Base-by-base conservation (phyloP, 345 rosid genomes). In the Anacardium occidentale region DNA sequence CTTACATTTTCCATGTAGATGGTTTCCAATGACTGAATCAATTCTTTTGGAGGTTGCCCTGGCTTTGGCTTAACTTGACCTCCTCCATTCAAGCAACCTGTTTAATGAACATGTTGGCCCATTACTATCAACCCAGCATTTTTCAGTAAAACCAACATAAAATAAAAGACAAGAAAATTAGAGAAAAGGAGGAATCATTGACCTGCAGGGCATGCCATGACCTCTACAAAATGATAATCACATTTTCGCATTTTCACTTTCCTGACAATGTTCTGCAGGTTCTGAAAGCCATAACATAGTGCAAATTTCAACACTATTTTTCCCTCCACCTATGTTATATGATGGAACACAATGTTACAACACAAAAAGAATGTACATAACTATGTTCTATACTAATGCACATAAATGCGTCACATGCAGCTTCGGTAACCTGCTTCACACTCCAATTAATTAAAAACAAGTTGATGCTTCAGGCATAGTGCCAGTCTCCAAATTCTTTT, bases 171-270 rank as follows among this genome's bases (percentile, higher is more conserved):
- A 34, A 2, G 10, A 24, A 26, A 17, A 59, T 59, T 34, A 69
- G 44, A 44, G 66, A 0, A 24, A 62, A 52, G 63, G 65, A 52
- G 63, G 69, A 29, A 29, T 29, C 32, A 29, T 12, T 74, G 37
- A 92, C 98, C 99, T 84, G 99, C 78, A 76, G 99, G 99, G 66
- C 98, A 95, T 18, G 98, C 99, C 99, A 93, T 95, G 75, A 95
- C 88, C 89, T 95, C 98, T 74, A 95, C 97, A 73, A 82, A 95
- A 37, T 95, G 93, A 80, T 90, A 95, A 72, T 93, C 98, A 69
- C 98, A 93, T 77, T 82, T 92, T 58, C 32, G 64, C 48, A 76
- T 90, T 82, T 93, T 93, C 47, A 95, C 79, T 81, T 85, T 95
- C 75, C 97, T 81, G 24, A 95, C 97, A 17, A 95, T 73, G 59